Evolutionary conservation across 2,329 filamentous ascomycete genomes (phyloP), one percentile per base, ranked within the genome.

Genomic region (Talaromyces sp.): DNA sequence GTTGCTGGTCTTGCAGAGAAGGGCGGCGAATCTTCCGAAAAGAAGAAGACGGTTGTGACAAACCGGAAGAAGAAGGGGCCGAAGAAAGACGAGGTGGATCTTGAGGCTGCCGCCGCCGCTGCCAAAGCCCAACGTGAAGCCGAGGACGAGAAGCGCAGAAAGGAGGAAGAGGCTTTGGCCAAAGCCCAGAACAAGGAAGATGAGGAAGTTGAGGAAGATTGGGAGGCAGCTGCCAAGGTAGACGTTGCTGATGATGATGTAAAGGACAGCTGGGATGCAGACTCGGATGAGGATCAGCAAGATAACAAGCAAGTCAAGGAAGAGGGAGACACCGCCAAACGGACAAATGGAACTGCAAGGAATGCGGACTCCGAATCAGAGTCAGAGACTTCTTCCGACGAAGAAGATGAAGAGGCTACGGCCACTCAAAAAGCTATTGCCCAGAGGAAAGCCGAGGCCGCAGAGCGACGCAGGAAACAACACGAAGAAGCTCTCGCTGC

Each of bases 181-280:
- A 82, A 82, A 6, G 81, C 84, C 33, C 87, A 86, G 61, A 86
- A 86, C 69, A 86, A 85, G 6, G 73, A 70, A 18, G 89, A 83
- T 40, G 72, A 64, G 8, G 58, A 71, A 58, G 73, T 59, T 18
- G 85, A 96, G 39, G 92, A 96, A 76, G 96, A 93, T 93, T 92
- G 97, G 76, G 86, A 88, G 33, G 88, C 91, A 57, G 88, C 91
- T 58, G 90, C 88, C 28, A 90, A 90, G 37, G 54, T 21, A 42
- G 54, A 57, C 8, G 35, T 57, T 55, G 86, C 85, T 11, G 86
- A 88, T 14, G 88, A 89, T 16, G 88, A 89, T 64, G 84, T 96
- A 71, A 97, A 97, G 78, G 93, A 97, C 68, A 93, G 89, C 80
- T 98, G 93, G 93, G 93, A 98, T 74, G 92, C 90, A 37, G 69